Evolutionary conservation across 306 rosid species (phyloP).

Genomic region (Prunus mira): DNA sequence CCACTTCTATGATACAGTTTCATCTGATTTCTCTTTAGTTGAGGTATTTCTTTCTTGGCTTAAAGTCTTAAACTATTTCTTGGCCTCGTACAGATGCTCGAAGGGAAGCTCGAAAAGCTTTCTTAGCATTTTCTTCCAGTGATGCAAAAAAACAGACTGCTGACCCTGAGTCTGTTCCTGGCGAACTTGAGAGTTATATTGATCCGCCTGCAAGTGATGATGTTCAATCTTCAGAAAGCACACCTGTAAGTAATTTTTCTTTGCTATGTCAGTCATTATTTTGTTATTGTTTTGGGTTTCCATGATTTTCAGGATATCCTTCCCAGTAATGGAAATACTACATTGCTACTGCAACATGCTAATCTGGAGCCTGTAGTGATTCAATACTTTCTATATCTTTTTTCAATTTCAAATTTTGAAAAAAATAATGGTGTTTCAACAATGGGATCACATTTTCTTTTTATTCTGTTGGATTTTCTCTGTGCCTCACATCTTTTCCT

Average conservation of each 20-base stretch:
- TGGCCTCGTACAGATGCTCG: constrained; percentile 56
- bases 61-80: constrained; percentile 2
- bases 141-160: constrained; percentile 39
- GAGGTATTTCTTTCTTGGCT: constrained; percentile 17
- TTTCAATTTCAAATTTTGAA: background rate
- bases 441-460: background rate
- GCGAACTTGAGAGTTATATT: constrained; percentile 29
- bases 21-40: constrained; percentile 12
- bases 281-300: background rate
- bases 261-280: background rate
- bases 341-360: background rate
- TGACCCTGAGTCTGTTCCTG: constrained; percentile 39
- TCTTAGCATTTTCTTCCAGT: constrained; percentile 74
- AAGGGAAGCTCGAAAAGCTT: constrained; percentile 90
- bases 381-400: background rate
- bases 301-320: background rate
- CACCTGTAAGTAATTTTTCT: constrained; percentile 57
- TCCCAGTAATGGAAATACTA: background rate
- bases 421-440: background rate
- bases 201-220: constrained; percentile 51
- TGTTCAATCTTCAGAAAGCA: constrained; percentile 54
- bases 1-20: background rate
- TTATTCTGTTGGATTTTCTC: background rate
- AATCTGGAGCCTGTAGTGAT: background rate
- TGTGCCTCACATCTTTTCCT: constrained; percentile 24